Evolutionary conservation across 2,329 filamentous ascomycete genomes (phyloP).

Genomic region (Magnaporthiopsis poae): DNA sequence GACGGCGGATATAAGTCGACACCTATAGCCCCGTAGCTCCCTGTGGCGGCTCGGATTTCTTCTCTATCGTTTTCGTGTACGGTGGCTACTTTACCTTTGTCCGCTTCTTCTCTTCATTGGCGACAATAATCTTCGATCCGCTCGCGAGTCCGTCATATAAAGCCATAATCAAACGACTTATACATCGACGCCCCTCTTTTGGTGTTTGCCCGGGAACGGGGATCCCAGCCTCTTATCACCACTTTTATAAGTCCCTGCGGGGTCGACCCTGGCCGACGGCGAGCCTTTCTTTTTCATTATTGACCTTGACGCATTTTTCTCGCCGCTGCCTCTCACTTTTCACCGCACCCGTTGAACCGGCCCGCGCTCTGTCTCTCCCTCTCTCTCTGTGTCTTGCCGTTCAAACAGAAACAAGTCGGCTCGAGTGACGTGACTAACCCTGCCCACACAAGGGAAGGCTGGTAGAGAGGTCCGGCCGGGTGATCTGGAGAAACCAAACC

Average conservation of each 20-base stretch:
- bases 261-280: no score
- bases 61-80: neutral
- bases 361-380: neutral
- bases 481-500: conserved; percentile 12
- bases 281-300: neutral
- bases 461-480: conserved; percentile 18
- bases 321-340: neutral
- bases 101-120: neutral
- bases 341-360: no score
- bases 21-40: neutral
- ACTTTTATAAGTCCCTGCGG: neutral
- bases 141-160: neutral
- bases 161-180: neutral
- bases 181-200: neutral
- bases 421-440: neutral
- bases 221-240: neutral
- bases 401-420: neutral
- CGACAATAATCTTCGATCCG: neutral
- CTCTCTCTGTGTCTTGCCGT: neutral
- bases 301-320: neutral
- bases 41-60: no score
- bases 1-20: neutral
- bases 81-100: neutral
- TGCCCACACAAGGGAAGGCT: conserved; percentile 11
- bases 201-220: no score